Conservation (phyloP, 2,329 filamentous ascomycete genomes). For the Neobulgaria alba region DNA sequence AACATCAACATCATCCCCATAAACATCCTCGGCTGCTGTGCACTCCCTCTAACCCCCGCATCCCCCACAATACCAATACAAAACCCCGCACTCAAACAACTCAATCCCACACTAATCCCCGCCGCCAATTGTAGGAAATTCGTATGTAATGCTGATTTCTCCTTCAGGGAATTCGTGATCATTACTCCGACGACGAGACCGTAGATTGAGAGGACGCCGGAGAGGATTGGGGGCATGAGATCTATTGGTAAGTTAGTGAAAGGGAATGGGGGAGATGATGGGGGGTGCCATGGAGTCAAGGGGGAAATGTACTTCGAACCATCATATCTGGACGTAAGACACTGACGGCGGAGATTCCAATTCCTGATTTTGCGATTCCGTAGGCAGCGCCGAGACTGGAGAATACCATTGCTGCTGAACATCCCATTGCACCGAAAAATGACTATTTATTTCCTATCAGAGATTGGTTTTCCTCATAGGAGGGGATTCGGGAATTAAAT, state of each 20-base stretch:
- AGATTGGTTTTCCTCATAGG: conserved; percentile 3
- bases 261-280: not conserved
- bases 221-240: conserved; percentile 99
- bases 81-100: conserved; percentile 66
- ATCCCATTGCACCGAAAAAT: conserved; percentile 95
- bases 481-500: not conserved
- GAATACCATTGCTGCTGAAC: conserved; percentile 85
- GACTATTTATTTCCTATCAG: too few species aligned
- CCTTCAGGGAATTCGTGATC: conserved; percentile 67
- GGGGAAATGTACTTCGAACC: conserved; percentile 65
- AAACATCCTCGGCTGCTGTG: conserved; percentile 57
- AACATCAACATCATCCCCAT: conserved; percentile 73
- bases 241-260: conserved; percentile 48
- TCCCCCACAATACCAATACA: conserved; percentile 81
- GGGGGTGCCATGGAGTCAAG: too few species aligned
- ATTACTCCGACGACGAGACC: conserved; percentile 78
- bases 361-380: conserved; percentile 95
- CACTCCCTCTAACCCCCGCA: conserved; percentile 75
- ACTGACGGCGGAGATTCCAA: conserved; percentile 95
- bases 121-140: conserved; percentile 77
- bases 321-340: conserved; percentile 94
- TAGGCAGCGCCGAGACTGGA: conserved; percentile 80
- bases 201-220: conserved; percentile 99
- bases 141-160: conserved; percentile 63
- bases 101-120: conserved; percentile 69